Conservation (phyloP, 2,329 filamentous ascomycete species). For the Talaromyces marneffei region DNA sequence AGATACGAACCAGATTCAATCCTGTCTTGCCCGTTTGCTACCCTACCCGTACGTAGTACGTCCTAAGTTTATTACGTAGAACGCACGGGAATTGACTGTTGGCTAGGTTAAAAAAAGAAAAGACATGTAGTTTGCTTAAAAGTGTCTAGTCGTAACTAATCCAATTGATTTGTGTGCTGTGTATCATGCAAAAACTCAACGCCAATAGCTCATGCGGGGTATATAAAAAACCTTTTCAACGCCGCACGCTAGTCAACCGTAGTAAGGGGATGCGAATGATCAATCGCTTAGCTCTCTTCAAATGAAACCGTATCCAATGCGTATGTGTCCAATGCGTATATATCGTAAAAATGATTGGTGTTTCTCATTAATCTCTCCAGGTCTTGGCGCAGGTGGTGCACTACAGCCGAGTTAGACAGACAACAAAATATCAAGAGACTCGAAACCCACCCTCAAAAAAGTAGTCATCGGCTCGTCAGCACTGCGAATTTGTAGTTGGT, state of each 20-base stretch:
- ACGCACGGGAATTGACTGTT: background rate
- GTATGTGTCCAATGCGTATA: background rate
- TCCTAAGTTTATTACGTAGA: background rate
- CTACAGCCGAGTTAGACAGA: conserved; percentile 21
- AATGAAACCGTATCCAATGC: background rate
- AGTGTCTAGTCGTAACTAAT: background rate
- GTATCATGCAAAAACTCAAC: background rate
- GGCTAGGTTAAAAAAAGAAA: background rate
- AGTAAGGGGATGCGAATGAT: background rate
- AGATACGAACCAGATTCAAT: background rate
- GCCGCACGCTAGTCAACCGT: conserved; percentile 3
- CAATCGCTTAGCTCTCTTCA: background rate
- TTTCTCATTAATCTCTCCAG: conserved; percentile 45
- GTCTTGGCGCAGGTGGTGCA: conserved; percentile 42
- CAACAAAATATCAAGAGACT: background rate
- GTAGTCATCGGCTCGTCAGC: conserved; percentile 98
- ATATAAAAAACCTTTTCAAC: conserved; percentile 5
- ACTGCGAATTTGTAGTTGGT: conserved; percentile 94
- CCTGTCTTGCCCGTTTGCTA: background rate
- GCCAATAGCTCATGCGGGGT: conserved; percentile 6
- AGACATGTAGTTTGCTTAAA: background rate
- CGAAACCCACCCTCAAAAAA: conserved; percentile 69
- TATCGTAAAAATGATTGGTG: background rate
- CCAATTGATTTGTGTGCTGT: background rate
- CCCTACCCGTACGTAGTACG: too few relatives aligned